Evolutionary conservation across 352 stramenopile species (phyloP).

Genomic region (Plasmopara muralis): DNA sequence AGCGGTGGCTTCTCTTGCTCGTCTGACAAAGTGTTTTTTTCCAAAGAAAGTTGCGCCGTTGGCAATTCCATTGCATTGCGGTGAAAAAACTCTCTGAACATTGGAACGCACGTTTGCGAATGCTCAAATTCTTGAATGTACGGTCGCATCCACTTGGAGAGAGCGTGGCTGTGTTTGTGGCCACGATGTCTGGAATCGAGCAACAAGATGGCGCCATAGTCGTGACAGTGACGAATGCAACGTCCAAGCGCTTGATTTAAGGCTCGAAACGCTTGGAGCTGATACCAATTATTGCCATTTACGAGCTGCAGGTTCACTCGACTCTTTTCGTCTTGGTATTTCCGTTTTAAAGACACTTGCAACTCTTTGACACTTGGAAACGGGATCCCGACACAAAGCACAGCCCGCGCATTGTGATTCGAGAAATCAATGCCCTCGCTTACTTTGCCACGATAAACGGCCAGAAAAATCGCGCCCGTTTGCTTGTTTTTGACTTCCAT

Average conservation of each 20-base stretch:
- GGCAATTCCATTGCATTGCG: slow-evolving; percentile 46
- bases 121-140: slow-evolving; percentile 70
- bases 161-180: slow-evolving; percentile 47
- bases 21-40: neutral
- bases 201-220: slow-evolving; percentile 97
- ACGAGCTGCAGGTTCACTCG: slow-evolving; percentile 51
- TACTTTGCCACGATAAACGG: slow-evolving; percentile 98
- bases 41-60: neutral
- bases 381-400: slow-evolving; percentile 98
- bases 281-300: slow-evolving; percentile 92
- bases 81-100: slow-evolving; percentile 62
- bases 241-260: slow-evolving; percentile 98
- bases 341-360: slow-evolving; percentile 70
- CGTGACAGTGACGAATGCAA: slow-evolving; percentile 95
- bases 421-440: slow-evolving; percentile 98
- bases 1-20: neutral
- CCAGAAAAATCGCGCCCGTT: slow-evolving; percentile 93
- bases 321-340: slow-evolving; percentile 79
- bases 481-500: slow-evolving; percentile 5
- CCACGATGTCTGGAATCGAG: slow-evolving; percentile 86
- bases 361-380: slow-evolving; percentile 95
- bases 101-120: slow-evolving; percentile 46
- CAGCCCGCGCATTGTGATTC: slow-evolving; percentile 93
- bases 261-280: slow-evolving; percentile 94
- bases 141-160: slow-evolving; percentile 79